A percentile compares a stretch with the other conserved stretches of the same genome.
phyloP scores from a whole-genome alignment of 2,329 filamentous ascomycete genomes.

The Claviceps humidiphila region DNA sequence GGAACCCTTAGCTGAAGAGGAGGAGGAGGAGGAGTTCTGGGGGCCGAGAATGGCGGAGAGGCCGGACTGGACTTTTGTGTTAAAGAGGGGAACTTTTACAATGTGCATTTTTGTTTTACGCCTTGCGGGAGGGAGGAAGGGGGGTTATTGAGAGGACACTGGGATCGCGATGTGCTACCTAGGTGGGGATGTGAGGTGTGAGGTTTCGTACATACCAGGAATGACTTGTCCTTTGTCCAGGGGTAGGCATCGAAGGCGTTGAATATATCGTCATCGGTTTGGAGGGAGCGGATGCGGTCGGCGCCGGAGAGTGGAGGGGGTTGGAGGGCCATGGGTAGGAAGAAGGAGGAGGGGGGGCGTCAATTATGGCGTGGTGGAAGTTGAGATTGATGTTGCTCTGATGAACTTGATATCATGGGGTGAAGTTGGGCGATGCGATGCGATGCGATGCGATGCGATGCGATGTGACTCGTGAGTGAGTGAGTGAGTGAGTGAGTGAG shows the following conservation, averaged over 20 bases:
- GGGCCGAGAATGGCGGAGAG: constrained; percentile 51
- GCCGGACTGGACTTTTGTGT: constrained; percentile 31
- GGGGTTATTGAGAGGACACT: neutral
- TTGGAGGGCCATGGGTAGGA: neutral
- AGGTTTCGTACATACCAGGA: constrained; percentile 36
- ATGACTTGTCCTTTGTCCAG: constrained; percentile 55
- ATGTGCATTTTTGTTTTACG: neutral
- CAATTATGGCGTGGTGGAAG: neutral
- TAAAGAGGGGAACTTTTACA: neutral
- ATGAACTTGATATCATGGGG: neutral
- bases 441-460: neutral
- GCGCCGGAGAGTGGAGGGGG: constrained; percentile 8
- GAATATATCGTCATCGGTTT: constrained; percentile 34
- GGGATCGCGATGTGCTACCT: neutral
- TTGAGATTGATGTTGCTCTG: neutral
- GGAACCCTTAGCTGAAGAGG: constrained; percentile 26
- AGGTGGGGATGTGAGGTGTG: neutral
- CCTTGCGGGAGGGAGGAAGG: neutral
- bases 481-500: neutral
- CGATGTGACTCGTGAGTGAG: neutral
- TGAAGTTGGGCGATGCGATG: neutral
- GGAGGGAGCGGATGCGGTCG: constrained; percentile 26
- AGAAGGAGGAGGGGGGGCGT: neutral
- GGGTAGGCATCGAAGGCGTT: constrained; percentile 50
- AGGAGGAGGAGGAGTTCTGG: constrained; percentile 21